Evolutionary conservation across 176 grass and related monocot species (phyloP), one percentile per base, ranked within the genome.

Genomic region (sorghum (Sorghum bicolor)): DNA sequence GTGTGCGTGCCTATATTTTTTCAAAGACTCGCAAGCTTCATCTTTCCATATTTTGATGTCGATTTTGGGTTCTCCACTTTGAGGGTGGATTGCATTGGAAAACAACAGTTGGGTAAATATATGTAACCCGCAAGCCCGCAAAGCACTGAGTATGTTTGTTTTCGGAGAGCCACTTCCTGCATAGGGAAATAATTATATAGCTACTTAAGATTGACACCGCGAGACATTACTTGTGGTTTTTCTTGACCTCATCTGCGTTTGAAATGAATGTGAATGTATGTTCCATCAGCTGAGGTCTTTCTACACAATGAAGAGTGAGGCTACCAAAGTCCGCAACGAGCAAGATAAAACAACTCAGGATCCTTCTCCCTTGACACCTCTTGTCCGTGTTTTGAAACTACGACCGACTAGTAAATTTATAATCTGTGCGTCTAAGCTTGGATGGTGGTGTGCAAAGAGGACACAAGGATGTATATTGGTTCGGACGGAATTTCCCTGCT

Each of bases 71-170:
- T 86, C 67, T 98, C 89, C 90, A 86, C 64, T 86, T 98, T 50
- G 90, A 93, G 45, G 89, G 82, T 80, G 90, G 90, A 82, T 98
- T 98, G 77, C 92, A 98, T 72, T 73, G 69, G 70, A 93, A 88
- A 80, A 98, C 92, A 44, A 92, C 89, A 85, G 93, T 87, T 50
- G 85, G 78, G 70, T 50, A 87, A 20, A 85, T 98, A 83, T 95
- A 95, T 6, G 92, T 85, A 85, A 98, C 88, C 90, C 87, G 93
- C 77, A n/a, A n/a, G n/a, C n/a, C n/a, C n/a, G n/a, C n/a, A n/a
- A 98, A 72, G 87, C 95, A 98, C 70, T 94, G 92, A 57, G 94
- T 84, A 81, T 92, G 94, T 64, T 97, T 94, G 76, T 97, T 94
- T 73, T 92, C 92, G 24, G 87, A 81, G 22, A 97, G 87, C 94